These are phyloP conservation scores for Rachicladosporium sp. DNA, from an alignment of 2,329 filamentous ascomycete genomes.

Conservation along the genomic window DNA sequence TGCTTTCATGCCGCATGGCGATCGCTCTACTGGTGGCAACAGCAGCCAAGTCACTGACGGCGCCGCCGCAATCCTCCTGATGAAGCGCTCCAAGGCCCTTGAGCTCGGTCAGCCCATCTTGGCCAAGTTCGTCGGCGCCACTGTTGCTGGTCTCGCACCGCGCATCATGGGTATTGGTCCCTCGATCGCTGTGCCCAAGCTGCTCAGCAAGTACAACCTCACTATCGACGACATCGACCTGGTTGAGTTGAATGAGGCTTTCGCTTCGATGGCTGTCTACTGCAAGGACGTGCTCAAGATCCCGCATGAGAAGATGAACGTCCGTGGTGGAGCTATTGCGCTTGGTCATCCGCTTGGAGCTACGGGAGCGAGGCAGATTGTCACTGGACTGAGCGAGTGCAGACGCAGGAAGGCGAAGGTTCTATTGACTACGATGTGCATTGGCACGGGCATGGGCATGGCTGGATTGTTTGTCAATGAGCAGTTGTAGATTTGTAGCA, in stretches of 20 bases:
- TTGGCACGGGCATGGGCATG: conserved; percentile 56
- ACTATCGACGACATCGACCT: conserved; percentile 74
- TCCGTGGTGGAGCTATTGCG: conserved; percentile 69
- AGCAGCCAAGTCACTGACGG: conserved; percentile 92
- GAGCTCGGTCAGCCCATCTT: conserved; percentile 82
- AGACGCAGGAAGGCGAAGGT: conserved; percentile 22
- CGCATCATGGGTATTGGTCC: conserved; percentile 95
- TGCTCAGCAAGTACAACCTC: conserved; percentile 68
- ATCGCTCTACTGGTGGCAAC: conserved; percentile 81
- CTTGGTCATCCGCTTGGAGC: conserved; percentile 72
- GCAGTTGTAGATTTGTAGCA: conserved; percentile 38
- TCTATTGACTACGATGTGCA: conserved; percentile 82
- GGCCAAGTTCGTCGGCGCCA: conserved; percentile 88
- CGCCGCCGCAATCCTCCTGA: conserved; percentile 76
- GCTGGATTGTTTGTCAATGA: conserved; percentile 55
- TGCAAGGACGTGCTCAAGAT: conserved; percentile 52
- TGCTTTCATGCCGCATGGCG: conserved; percentile 83
- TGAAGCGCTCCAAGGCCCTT: conserved; percentile 85
- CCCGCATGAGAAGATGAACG: conserved; percentile 67
- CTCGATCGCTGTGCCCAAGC: conserved; percentile 61
- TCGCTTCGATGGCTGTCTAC: conserved; percentile 96
- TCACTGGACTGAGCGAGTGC: conserved; percentile 50
- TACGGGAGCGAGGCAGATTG: conserved; percentile 70
- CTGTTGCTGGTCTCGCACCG: conserved; percentile 78
- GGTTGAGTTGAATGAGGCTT: conserved; percentile 93